Evolutionary conservation across 495 filamentous ascomycete genomes (phyloP).

Genomic region (Polyplosphaeria fusca): DNA sequence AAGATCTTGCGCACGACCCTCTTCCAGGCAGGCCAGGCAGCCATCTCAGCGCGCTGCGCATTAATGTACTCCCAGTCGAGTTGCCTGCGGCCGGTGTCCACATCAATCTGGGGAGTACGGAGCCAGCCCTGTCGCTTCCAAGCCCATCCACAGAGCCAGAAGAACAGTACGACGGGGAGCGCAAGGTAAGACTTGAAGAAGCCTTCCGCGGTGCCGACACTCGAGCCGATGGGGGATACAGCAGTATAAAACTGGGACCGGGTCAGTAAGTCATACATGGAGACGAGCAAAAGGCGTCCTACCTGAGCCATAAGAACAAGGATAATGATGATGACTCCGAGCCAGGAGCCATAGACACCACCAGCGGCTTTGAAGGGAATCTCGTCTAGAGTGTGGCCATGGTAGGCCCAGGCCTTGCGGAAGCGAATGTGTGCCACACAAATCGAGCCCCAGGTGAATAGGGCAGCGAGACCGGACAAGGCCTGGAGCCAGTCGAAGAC

Average conservation of each 20-base stretch:
- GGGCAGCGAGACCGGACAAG: slow-evolving; percentile 61
- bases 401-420: slow-evolving; percentile 61
- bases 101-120: slow-evolving; percentile 54
- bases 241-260: slow-evolving; percentile 53
- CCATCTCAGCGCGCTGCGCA: slow-evolving; percentile 43
- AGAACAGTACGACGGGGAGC: slow-evolving; percentile 54
- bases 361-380: slow-evolving; percentile 65
- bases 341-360: slow-evolving; percentile 64
- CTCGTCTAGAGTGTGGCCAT: slow-evolving; percentile 64
- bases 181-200: slow-evolving; percentile 68
- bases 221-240: slow-evolving; percentile 45
- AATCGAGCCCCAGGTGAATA: slow-evolving; percentile 72
- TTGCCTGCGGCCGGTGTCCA: slow-evolving; percentile 60
- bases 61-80: slow-evolving; percentile 56
- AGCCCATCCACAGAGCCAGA: slow-evolving; percentile 52
- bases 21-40: slow-evolving; percentile 52
- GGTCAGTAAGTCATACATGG: background rate
- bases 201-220: slow-evolving; percentile 47
- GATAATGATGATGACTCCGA: slow-evolving; percentile 59
- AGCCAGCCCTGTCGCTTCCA: slow-evolving; percentile 64
- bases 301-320: slow-evolving; percentile 63
- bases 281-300: slow-evolving; percentile 1
- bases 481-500: slow-evolving; percentile 65
- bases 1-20: slow-evolving; percentile 48
- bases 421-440: slow-evolving; percentile 73